Conservation (phyloP, 106 monocot genomes). For the Xerophyta viscosa region DNA sequence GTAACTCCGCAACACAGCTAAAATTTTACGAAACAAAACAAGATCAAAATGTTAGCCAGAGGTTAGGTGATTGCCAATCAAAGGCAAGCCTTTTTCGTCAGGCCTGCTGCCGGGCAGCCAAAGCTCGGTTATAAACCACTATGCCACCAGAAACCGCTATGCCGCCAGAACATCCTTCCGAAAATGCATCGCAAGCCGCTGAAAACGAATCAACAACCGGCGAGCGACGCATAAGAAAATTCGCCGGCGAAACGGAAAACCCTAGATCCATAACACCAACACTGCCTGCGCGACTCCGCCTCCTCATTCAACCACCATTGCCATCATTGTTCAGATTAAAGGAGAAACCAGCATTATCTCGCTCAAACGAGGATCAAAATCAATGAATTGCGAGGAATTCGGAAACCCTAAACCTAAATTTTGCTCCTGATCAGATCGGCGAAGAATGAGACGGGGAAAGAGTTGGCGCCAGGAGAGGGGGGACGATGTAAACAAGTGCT, state of each 20-base stretch:
- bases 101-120: neutral
- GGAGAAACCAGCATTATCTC: neutral
- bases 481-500: no score
- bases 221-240: no score
- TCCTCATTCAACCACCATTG: constrained; percentile 22
- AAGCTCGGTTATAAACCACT: neutral
- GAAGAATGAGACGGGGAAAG: no score
- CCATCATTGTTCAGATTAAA: neutral
- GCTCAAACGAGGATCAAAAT: neutral
- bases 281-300: neutral
- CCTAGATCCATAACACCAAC: constrained; percentile 22
- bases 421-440: no score
- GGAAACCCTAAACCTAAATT: no score
- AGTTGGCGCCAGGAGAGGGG: no score
- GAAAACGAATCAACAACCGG: constrained; percentile 33
- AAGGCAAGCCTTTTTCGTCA: neutral
- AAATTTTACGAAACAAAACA: no score
- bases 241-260: no score
- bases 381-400: no score
- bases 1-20: no score
- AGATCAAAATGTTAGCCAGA: no score
- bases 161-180: constrained; percentile 12
- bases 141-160: neutral
- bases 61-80: no score
- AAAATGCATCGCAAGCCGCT: constrained; percentile 45